Evolutionary conservation across 1,139 yeast species (phyloP).

Genomic region (Saccharomyces hybrid): DNA sequence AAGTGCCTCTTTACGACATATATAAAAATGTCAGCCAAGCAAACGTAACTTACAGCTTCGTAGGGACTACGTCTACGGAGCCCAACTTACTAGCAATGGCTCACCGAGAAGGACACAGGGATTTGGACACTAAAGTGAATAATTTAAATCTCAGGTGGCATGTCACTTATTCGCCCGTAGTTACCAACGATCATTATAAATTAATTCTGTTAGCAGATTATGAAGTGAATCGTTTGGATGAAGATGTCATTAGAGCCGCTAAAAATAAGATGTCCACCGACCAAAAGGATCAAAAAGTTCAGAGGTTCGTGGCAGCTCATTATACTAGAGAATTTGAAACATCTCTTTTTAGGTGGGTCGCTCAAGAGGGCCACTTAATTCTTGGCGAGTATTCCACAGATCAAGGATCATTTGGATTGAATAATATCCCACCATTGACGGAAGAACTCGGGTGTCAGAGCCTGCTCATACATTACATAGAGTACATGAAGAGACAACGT

Average conservation of each 20-base stretch:
- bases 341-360: slow-evolving; percentile 6
- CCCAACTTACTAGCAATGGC: background rate
- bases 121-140: slow-evolving; percentile 9
- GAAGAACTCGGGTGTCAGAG: slow-evolving; percentile 14
- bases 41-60: slow-evolving; percentile 3
- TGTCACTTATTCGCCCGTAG: slow-evolving; percentile 6
- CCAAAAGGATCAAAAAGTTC: background rate
- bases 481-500: background rate
- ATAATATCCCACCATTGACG: slow-evolving; percentile 11
- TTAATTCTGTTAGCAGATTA: slow-evolving; percentile 7
- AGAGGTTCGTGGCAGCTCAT: slow-evolving; percentile 6
- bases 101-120: slow-evolving; percentile 4
- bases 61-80: slow-evolving; percentile 1
- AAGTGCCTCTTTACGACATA: slow-evolving; percentile 10
- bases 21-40: slow-evolving; percentile 1
- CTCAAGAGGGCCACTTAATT: slow-evolving; percentile 9
- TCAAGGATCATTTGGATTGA: slow-evolving; percentile 9
- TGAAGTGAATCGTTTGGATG: slow-evolving; percentile 8
- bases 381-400: slow-evolving; percentile 11
- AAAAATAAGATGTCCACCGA: slow-evolving; percentile 6
- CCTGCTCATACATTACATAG: slow-evolving; percentile 9
- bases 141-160: slow-evolving; percentile 10
- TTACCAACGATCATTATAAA: slow-evolving; percentile 9
- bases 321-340: slow-evolving; percentile 9
- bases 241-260: slow-evolving; percentile 1